Percentiles rank a stretch among this genome's conserved stretches.
Evolutionary conservation across 148 eudicot species (phyloP).

Genomic region (Nyssa sinensis): DNA sequence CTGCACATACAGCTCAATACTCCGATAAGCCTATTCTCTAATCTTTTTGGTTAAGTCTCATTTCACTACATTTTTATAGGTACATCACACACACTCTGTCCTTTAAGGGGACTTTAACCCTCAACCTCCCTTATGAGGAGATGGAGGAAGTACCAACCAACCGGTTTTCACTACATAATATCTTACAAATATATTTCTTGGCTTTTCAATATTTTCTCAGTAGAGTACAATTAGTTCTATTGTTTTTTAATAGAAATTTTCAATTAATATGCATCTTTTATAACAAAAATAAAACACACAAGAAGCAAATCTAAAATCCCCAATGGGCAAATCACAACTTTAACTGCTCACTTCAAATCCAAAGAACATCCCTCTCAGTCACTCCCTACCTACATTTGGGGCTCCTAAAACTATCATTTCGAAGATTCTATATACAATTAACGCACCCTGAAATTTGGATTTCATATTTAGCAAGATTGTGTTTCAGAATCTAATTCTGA

Average conservation of each 20-base stretch:
- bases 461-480: neutral
- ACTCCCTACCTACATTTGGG: neutral
- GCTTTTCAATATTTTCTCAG: neutral
- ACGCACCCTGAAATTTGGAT: neutral
- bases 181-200: too few species aligned
- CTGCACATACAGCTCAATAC: too few species aligned
- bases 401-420: neutral
- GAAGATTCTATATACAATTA: neutral
- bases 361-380: neutral
- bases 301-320: too few species aligned
- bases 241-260: neutral
- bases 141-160: too few species aligned
- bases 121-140: too few species aligned
- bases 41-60: too few species aligned
- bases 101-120: too few species aligned
- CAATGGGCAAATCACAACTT: too few species aligned
- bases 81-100: too few species aligned
- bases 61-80: too few species aligned
- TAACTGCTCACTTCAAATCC: neutral
- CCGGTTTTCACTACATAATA: too few species aligned
- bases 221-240: neutral
- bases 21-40: too few species aligned
- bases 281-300: neutral
- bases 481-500: neutral
- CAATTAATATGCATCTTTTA: neutral